phyloP scores from a whole-genome alignment of 495 filamentous ascomycete species.

The Aspergillus haitiensis region DNA sequence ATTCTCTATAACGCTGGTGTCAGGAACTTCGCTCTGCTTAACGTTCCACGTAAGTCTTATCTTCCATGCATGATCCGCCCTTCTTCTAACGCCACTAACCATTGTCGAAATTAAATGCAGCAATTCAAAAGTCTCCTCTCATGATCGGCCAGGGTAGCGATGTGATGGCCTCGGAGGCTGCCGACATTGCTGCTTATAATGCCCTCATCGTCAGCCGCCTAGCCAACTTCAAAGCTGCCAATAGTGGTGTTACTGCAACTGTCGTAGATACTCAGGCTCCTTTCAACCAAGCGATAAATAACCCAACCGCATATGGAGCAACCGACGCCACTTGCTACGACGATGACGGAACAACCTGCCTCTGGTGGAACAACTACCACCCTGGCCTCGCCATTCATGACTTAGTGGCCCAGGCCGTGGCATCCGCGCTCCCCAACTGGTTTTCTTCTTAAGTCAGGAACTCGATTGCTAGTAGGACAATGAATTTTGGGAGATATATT shows the following conservation, averaged over 20 bases:
- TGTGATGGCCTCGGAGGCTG: not conserved
- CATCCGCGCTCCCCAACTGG: not conserved
- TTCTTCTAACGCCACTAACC: no score
- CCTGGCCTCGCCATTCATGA: not conserved
- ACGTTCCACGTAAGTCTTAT: not conserved
- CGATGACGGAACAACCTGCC: not conserved
- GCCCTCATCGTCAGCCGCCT: not conserved
- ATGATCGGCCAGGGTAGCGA: not conserved
- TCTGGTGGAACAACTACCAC: conserved; percentile 2
- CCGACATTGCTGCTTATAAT: not conserved
- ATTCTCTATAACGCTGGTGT: not conserved
- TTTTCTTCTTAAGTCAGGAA: not conserved
- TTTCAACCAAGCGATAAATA: not conserved
- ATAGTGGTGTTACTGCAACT: not conserved
- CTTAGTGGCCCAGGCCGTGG: not conserved
- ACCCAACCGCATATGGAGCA: not conserved
- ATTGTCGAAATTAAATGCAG: not conserved
- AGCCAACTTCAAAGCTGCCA: not conserved
- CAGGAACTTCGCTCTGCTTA: not conserved
- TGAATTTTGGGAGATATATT: no score
- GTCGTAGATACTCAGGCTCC: not conserved
- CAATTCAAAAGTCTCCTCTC: not conserved
- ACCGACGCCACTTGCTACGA: conserved; percentile 1
- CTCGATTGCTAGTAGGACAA: no score
- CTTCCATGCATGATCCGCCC: no score